Evolutionary conservation across 495 filamentous ascomycete species (phyloP).

Genomic region (Polyplosphaeria fusca): DNA sequence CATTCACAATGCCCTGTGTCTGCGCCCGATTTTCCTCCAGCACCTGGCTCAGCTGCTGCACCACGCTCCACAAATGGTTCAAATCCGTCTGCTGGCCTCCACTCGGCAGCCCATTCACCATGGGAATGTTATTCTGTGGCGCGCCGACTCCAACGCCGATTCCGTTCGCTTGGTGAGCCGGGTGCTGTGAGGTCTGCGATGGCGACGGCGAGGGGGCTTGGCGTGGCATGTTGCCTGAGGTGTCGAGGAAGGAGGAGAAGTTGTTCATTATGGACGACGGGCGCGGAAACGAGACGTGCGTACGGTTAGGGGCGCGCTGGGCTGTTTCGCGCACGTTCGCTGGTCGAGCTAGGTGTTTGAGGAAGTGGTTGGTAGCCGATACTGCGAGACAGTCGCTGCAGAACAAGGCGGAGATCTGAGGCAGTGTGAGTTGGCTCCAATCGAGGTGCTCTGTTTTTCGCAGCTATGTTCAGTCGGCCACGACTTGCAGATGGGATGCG

Average conservation of each 20-base stretch:
- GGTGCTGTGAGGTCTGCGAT: constrained; percentile 2
- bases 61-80: constrained; percentile 78
- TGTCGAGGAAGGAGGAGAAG: constrained; percentile 35
- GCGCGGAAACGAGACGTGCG: no score
- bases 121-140: constrained; percentile 21
- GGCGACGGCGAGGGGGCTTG: constrained; percentile 28
- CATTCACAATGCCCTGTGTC: constrained; percentile 68
- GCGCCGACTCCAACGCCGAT: background rate
- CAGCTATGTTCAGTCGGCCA: no score
- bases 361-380: no score
- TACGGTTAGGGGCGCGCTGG: no score
- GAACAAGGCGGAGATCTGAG: no score
- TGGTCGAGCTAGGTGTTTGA: no score
- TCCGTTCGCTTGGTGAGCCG: constrained; percentile 23
- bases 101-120: constrained; percentile 33
- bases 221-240: constrained; percentile 27
- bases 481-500: no score
- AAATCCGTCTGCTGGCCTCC: constrained; percentile 86
- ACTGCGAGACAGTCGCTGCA: no score
- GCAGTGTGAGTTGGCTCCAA: no score
- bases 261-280: no score
- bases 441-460: no score
- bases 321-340: no score
- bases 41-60: constrained; percentile 73
- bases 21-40: constrained; percentile 74